Evolutionary conservation across 2,329 filamentous ascomycete genomes (phyloP).

Genomic region (Neocatenulostroma microsporum): DNA sequence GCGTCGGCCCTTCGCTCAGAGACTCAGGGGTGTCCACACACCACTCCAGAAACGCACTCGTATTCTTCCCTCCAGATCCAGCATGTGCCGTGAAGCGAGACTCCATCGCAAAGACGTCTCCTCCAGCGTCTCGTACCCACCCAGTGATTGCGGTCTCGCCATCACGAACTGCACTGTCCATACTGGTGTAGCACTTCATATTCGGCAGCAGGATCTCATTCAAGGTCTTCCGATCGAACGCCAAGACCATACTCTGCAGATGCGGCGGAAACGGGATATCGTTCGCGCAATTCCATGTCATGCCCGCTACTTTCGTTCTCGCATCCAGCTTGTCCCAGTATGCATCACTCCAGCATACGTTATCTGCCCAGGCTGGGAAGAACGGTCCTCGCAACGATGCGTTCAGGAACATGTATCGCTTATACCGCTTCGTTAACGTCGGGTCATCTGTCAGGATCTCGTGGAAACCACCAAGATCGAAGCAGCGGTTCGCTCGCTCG

Average conservation of each 20-base stretch:
- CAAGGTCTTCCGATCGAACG: slow-evolving; percentile 3
- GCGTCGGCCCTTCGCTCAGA: no score
- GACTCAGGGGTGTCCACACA: slow-evolving; percentile 6
- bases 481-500: slow-evolving; percentile 12
- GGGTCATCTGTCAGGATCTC: slow-evolving; percentile 7
- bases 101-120: slow-evolving; percentile 13
- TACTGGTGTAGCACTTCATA: slow-evolving; percentile 13
- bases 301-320: slow-evolving; percentile 9
- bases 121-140: slow-evolving; percentile 8
- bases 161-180: slow-evolving; percentile 6
- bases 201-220: slow-evolving; percentile 7
- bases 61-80: slow-evolving; percentile 8
- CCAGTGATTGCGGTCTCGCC: slow-evolving; percentile 9
- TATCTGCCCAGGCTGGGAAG: slow-evolving; percentile 9
- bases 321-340: slow-evolving; percentile 12
- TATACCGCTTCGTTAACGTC: slow-evolving; percentile 6
- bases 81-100: slow-evolving; percentile 11
- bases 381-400: slow-evolving; percentile 13
- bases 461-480: slow-evolving; percentile 12
- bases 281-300: slow-evolving; percentile 15
- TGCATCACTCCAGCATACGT: slow-evolving; percentile 15
- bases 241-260: slow-evolving; percentile 14
- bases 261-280: slow-evolving; percentile 7
- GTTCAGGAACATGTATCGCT: slow-evolving; percentile 13
- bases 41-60: slow-evolving; percentile 13